phyloP scores from a whole-genome alignment of 2,329 filamentous ascomycete species.

The Atkinsonella texensis region DNA sequence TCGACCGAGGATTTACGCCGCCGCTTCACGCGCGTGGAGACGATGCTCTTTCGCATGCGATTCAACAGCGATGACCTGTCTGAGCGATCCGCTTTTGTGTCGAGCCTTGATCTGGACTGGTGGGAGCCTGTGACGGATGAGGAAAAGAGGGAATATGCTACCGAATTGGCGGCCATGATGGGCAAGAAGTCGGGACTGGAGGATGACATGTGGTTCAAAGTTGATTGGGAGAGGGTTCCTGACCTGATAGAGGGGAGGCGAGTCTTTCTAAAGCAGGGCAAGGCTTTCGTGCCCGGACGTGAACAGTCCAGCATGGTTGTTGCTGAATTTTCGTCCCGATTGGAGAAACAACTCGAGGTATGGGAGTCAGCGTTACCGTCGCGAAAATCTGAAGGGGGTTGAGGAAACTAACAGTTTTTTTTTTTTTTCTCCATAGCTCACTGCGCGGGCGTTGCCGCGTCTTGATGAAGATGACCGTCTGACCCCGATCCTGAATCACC shows the following conservation, averaged over 20 bases:
- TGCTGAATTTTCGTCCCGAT: conserved; percentile 66
- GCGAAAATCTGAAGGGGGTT: background rate
- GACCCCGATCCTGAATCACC: conserved; percentile 52
- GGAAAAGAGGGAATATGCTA: conserved; percentile 55
- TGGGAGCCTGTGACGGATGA: conserved; percentile 75
- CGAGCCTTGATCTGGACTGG: conserved; percentile 71
- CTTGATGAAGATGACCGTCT: conserved; percentile 95
- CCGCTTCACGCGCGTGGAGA: conserved; percentile 77
- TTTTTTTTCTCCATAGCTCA: conserved; percentile 42
- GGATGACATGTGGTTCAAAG: conserved; percentile 88
- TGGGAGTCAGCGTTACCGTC: conserved; percentile 8
- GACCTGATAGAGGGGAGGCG: conserved; percentile 73
- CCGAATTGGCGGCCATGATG: conserved; percentile 45
- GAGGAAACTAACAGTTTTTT: background rate
- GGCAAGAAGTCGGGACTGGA: conserved; percentile 36
- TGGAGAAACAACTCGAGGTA: conserved; percentile 79
- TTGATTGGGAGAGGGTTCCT: conserved; percentile 88
- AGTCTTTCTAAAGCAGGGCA: conserved; percentile 67
- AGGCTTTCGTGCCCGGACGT: conserved; percentile 78
- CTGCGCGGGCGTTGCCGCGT: conserved; percentile 78
- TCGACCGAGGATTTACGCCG: conserved; percentile 81
- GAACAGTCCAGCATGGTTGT: conserved; percentile 86
- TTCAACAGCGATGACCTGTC: conserved; percentile 63
- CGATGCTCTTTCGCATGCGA: conserved; percentile 75
- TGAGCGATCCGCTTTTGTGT: conserved; percentile 67